These are phyloP conservation scores for Phialemonium atrogriseum DNA, from an alignment of 2,329 filamentous ascomycete genomes.

Conservation along the genomic window DNA sequence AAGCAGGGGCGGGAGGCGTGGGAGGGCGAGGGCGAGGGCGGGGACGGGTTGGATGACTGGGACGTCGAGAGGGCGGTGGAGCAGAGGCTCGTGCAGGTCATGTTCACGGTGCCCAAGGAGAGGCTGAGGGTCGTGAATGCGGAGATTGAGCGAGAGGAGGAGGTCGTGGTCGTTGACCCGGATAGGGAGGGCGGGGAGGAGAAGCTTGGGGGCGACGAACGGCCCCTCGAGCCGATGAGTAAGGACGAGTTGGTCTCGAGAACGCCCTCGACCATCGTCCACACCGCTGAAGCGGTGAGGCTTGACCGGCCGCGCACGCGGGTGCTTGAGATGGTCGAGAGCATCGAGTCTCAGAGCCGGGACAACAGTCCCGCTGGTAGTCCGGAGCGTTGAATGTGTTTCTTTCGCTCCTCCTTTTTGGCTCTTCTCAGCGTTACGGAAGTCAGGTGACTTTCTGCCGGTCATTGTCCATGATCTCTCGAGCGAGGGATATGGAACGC, in stretches of 20 bases:
- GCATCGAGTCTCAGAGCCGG: slow-evolving; percentile 39
- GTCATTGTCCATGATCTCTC: too few species aligned
- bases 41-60: slow-evolving; percentile 61
- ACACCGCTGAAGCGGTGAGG: slow-evolving; percentile 38
- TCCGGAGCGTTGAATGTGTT: background rate
- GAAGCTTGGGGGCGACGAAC: background rate
- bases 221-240: slow-evolving; percentile 7
- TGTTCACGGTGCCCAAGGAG: slow-evolving; percentile 90
- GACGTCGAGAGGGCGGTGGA: slow-evolving; percentile 69
- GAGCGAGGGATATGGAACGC: too few species aligned
- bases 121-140: slow-evolving; percentile 84
- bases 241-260: slow-evolving; percentile 22
- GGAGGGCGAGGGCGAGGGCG: slow-evolving; percentile 30
- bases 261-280: slow-evolving; percentile 17
- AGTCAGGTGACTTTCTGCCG: background rate
- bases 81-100: slow-evolving; percentile 66
- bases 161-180: slow-evolving; percentile 34
- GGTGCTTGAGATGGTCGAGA: slow-evolving; percentile 49
- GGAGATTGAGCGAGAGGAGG: slow-evolving; percentile 39
- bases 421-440: background rate
- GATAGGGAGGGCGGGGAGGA: slow-evolving; percentile 15
- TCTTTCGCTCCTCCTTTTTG: background rate
- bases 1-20: slow-evolving; percentile 49
- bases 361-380: slow-evolving; percentile 26
- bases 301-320: slow-evolving; percentile 32